A percentile compares a stretch with the other conserved stretches of the same genome.
Conservation (phyloP, 1,284 basidiomycete genomes). For the Erythrobasidium hasegawianum region DNA sequence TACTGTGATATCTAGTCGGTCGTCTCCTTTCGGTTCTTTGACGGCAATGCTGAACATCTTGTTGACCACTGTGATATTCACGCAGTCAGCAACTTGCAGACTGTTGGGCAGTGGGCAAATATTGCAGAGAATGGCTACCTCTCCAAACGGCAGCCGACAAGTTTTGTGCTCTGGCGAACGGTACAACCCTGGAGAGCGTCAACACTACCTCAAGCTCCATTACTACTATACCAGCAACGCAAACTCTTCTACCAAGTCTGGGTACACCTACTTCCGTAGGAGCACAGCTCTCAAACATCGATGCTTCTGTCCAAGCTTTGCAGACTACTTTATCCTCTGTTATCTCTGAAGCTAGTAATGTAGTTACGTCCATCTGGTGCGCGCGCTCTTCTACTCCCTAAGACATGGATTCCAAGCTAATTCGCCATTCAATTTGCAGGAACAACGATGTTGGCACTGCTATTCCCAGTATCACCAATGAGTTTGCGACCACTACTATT, state of each 20-base stretch:
- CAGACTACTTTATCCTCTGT: conserved; percentile 26
- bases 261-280: no score
- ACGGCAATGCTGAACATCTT: no score
- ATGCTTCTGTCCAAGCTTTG: no score
- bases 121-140: conserved; percentile 36
- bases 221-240: background rate
- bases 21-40: no score
- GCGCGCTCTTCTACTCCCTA: background rate
- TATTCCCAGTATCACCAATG: conserved; percentile 35
- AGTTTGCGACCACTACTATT: conserved; percentile 26
- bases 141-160: conserved; percentile 37
- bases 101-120: conserved; percentile 36
- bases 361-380: conserved; percentile 39
- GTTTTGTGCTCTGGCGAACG: conserved; percentile 36
- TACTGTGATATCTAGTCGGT: conserved; percentile 36
- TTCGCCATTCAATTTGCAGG: conserved; percentile 1
- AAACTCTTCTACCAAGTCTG: no score
- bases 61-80: background rate
- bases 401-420: background rate
- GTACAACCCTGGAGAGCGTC: background rate
- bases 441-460: conserved; percentile 38
- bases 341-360: conserved; percentile 31
- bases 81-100: conserved; percentile 33
- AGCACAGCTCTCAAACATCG: no score
- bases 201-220: background rate